A percentile compares a stretch with the other conserved stretches of the same genome.
These are phyloP conservation scores for Metschnikowia corniflorae DNA, from an alignment of 805 yeast species.

Conservation along the genomic window DNA sequence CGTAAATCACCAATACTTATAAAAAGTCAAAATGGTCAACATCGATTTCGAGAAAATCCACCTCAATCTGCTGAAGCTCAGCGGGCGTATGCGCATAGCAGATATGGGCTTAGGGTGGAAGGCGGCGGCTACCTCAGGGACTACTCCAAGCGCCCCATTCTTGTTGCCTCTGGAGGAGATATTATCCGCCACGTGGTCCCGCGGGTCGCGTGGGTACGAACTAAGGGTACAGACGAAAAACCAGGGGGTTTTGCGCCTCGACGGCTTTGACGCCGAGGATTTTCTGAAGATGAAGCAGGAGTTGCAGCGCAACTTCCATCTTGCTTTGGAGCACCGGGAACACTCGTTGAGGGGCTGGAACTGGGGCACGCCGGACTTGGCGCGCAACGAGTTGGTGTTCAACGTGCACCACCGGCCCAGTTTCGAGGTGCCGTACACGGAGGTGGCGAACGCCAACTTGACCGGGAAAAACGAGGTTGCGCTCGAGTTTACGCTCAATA, in stretches of 20 bases:
- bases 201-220: constrained; percentile 91
- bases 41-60: constrained; percentile 89
- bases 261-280: constrained; percentile 88
- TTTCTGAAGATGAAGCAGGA: constrained; percentile 78
- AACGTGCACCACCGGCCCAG: constrained; percentile 83
- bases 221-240: constrained; percentile 84
- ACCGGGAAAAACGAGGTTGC: constrained; percentile 94
- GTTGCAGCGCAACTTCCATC: constrained; percentile 68
- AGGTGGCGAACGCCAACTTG: constrained; percentile 78
- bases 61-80: constrained; percentile 75
- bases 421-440: constrained; percentile 83
- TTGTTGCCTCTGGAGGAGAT: constrained; percentile 85
- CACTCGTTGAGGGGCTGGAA: constrained; percentile 98
- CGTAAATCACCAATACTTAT: neutral
- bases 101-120: constrained; percentile 99
- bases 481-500: constrained; percentile 68
- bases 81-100: constrained; percentile 92
- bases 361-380: constrained; percentile 94
- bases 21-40: constrained; percentile 36
- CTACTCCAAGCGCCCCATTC: constrained; percentile 58
- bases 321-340: constrained; percentile 76
- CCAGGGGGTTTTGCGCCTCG: constrained; percentile 79
- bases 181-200: constrained; percentile 79
- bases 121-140: constrained; percentile 46
- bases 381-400: constrained; percentile 86